Conservation (phyloP, 495 filamentous ascomycete genomes). For the Aspergillus nidulans region DNA sequence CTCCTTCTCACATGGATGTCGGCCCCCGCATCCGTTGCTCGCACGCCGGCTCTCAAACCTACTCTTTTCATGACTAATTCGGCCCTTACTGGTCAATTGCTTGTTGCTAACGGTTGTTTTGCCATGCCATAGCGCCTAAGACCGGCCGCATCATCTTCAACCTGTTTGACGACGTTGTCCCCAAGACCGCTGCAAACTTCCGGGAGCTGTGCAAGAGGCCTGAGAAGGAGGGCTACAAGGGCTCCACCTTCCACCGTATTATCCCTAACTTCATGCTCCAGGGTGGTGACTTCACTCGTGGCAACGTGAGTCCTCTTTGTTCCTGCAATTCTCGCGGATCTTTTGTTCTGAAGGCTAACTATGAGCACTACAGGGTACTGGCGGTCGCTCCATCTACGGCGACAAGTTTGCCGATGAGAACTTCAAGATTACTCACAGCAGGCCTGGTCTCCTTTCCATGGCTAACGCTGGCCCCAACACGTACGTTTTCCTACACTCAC, state of each 20-base stretch:
- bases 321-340: not conserved
- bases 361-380: constrained; percentile 57
- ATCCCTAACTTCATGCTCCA: constrained; percentile 99
- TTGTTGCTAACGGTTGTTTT: constrained; percentile 6
- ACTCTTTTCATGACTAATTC: not conserved
- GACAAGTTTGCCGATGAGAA: constrained; percentile 98
- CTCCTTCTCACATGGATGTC: constrained; percentile 11
- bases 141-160: constrained; percentile 80
- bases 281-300: constrained; percentile 94
- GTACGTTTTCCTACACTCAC: constrained; percentile 43
- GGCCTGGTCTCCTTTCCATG: constrained; percentile 91
- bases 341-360: constrained; percentile 2
- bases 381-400: constrained; percentile 91
- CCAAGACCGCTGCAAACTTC: constrained; percentile 96
- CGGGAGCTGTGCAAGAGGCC: constrained; percentile 90
- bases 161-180: constrained; percentile 82
- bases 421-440: constrained; percentile 77
- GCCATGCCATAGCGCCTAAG: constrained; percentile 50
- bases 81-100: not conserved
- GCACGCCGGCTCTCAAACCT: not conserved
- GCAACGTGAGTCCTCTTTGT: constrained; percentile 60
- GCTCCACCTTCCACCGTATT: constrained; percentile 87
- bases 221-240: constrained; percentile 86
- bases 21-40: not conserved
- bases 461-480: constrained; percentile 88